Evolutionary conservation across 164 flowering plant species (phyloP).

Genomic region (Vitis amurensis): DNA sequence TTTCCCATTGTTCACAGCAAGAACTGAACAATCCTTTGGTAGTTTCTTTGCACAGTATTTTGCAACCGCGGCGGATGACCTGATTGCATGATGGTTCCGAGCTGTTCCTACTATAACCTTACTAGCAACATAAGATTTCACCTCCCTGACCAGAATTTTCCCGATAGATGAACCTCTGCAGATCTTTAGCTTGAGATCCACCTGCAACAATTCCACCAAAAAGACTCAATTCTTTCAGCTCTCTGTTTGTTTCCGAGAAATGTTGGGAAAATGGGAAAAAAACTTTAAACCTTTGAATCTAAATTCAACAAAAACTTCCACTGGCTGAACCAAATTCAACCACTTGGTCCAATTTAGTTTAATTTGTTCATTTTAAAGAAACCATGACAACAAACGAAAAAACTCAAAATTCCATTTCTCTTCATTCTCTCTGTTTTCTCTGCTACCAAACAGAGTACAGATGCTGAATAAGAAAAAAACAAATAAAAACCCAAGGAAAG

Average conservation of each 20-base stretch:
- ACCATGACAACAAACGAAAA: neutral
- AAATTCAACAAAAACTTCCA: neutral
- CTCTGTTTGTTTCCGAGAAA: neutral
- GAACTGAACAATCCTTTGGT: constrained; percentile 56
- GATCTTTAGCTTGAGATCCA: constrained; percentile 89
- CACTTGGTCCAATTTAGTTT: neutral
- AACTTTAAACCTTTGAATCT: neutral
- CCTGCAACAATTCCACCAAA: constrained; percentile 39
- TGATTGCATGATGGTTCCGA: constrained; percentile 39
- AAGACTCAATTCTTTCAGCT: neutral
- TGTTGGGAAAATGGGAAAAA: neutral
- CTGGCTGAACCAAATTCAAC: neutral
- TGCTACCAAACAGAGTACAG: neutral
- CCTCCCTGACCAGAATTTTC: constrained; percentile 69
- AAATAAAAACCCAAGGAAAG: neutral
- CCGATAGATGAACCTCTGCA: constrained; percentile 75
- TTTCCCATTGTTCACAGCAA: constrained; percentile 89
- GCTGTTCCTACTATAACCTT: constrained; percentile 71
- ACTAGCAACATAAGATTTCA: constrained; percentile 49
- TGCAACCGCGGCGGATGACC: constrained; percentile 67
- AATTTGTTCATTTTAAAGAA: neutral
- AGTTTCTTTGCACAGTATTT: constrained; percentile 82
- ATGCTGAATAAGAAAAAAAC: neutral
- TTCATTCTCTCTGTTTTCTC: neutral
- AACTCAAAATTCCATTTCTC: neutral